Conservation (phyloP, 495 filamentous ascomycete species). For the Podospora anserina region DNA sequence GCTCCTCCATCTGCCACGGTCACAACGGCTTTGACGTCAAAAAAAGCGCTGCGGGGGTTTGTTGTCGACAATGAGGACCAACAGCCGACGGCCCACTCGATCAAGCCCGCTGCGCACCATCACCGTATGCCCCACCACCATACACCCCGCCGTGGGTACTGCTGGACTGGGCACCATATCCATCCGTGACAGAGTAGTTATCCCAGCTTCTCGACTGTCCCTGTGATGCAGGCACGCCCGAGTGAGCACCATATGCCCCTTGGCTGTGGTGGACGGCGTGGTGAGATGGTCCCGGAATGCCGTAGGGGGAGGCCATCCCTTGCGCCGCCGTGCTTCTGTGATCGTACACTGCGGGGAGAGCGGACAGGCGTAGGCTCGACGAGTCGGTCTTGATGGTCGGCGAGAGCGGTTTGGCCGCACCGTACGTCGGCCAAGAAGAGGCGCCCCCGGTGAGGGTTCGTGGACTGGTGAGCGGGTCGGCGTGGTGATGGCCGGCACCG, state of each 20-base stretch:
- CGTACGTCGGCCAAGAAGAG: slow-evolving; percentile 39
- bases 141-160: slow-evolving; percentile 41
- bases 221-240: slow-evolving; percentile 28
- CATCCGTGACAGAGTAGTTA: slow-evolving; percentile 34
- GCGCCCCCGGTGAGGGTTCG: slow-evolving; percentile 38
- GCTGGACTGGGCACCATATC: slow-evolving; percentile 34
- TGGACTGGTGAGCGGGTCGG: slow-evolving; percentile 42
- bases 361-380: slow-evolving; percentile 28
- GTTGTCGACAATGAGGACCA: too few species aligned
- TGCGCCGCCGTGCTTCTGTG: slow-evolving; percentile 25
- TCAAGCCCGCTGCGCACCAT: slow-evolving; percentile 41
- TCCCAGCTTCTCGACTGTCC: slow-evolving; percentile 36
- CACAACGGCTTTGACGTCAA: neutral
- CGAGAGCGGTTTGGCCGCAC: slow-evolving; percentile 35
- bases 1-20: neutral
- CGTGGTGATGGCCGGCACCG: slow-evolving; percentile 37
- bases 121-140: slow-evolving; percentile 39
- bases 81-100: neutral
- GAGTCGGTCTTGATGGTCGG: slow-evolving; percentile 38
- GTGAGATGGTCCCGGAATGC: slow-evolving; percentile 31
- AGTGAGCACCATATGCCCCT: slow-evolving; percentile 25
- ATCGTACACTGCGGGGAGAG: slow-evolving; percentile 33
- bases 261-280: slow-evolving; percentile 35
- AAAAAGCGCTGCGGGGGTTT: neutral
- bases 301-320: slow-evolving; percentile 30